Evolutionary conservation across 225 moss, liverwort and hornwort genomes (phyloP), one percentile per base, ranked within the genome.

Genomic region (Marchantia paleacea): DNA sequence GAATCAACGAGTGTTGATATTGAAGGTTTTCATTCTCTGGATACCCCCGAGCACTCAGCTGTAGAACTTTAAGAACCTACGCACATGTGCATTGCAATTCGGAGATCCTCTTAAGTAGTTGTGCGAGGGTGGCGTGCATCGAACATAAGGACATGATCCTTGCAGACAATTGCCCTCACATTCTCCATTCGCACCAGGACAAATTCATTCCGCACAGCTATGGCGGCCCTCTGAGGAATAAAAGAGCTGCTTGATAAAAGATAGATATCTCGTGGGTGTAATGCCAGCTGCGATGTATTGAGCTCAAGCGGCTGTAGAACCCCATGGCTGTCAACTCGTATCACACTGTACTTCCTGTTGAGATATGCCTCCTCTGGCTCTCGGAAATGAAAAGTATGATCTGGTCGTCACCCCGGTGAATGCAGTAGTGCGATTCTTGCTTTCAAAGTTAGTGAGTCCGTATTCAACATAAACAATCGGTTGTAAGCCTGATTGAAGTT

Each of bases 101-200:
- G 39, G 39, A 39, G 39, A 39, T 39, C 39, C 39, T 5, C 39
- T 39, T 39, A 5, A 39, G 39, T 39, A 39, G 39, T n/a, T 10
- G 15, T 66, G 90, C 89, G 89, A 72, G 94, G 91, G 79, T 88
- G 91, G 78, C 90, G 94, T 75, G 96, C 92, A 83, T 94, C 96
- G 79, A 96, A 96, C 69, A 96, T 77, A 63, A 96, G 53, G 47
- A 88, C 92, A 77, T 94, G 85, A 75, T 89, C 87, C 86, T 88
- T 91, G 84, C 83, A 86, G 52, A 96, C 85, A 25, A 96, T 86
- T 31, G 96, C 96, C 78, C 96, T 87, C 81, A 96, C 94, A 79
- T 94, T 94, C 88, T 96, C 96, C 94, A 96, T 94, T 53, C 94
- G 86, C 69, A 94, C 89, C 20, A 96, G 87, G 31, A 96, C 90